These are phyloP conservation scores for Petunia hybrid DNA, from an alignment of 305 asterid species.

Conservation along the genomic window DNA sequence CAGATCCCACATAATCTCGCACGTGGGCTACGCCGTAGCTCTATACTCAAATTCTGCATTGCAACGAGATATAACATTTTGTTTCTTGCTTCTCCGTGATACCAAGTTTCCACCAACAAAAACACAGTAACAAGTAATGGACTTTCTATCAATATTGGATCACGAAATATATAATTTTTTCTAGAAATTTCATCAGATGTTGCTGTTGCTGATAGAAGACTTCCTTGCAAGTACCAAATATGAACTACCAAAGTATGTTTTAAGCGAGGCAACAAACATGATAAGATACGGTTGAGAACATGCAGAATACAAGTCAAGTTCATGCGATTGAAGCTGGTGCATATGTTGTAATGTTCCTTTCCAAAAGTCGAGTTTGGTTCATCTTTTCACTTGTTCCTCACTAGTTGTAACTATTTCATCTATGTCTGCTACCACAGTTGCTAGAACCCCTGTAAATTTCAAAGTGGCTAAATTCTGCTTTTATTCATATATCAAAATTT, in stretches of 20 bases:
- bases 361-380: neutral
- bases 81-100: too few species aligned
- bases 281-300: slow-evolving; percentile 56
- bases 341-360: neutral
- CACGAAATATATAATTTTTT: neutral
- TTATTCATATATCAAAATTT: neutral
- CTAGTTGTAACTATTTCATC: too few species aligned
- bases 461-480: neutral
- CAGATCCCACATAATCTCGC: too few species aligned
- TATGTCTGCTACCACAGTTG: too few species aligned
- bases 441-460: neutral
- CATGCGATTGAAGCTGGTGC: neutral
- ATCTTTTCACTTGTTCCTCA: too few species aligned
- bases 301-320: too few species aligned
- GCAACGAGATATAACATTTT: too few species aligned
- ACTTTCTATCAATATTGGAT: too few species aligned
- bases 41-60: too few species aligned
- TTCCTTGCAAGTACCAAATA: slow-evolving; percentile 77
- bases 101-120: too few species aligned
- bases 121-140: too few species aligned
- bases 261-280: slow-evolving; percentile 87
- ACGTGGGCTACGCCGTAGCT: too few species aligned
- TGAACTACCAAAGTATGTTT: slow-evolving; percentile 80
- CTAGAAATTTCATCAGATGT: neutral
- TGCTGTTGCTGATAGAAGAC: neutral